A percentile compares a stretch with the other conserved stretches of the same genome.
Conservation (phyloP, 371 early-diverging fungal genomes). For the Saksenaea oblongispora region DNA sequence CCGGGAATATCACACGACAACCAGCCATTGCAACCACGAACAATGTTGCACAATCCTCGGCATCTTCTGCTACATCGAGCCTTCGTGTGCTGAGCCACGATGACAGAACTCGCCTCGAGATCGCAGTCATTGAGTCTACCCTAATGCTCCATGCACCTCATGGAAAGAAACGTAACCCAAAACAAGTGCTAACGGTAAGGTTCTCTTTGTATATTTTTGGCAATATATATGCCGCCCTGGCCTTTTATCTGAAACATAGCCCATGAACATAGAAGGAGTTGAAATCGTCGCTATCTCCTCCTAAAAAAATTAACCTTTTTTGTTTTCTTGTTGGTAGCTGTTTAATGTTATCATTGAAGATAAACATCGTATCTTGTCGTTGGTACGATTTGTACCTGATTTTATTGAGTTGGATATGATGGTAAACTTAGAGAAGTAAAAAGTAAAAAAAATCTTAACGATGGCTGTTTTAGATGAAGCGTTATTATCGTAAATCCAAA, state of each 20-base stretch:
- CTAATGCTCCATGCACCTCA: constrained; percentile 19
- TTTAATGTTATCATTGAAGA: constrained; percentile 50
- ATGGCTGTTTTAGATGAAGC: constrained; percentile 8
- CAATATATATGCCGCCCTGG: background rate
- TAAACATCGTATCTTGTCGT: constrained; percentile 30
- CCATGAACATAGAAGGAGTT: background rate
- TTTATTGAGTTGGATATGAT: constrained; percentile 61
- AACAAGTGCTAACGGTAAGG: constrained; percentile 10
- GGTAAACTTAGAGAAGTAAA: constrained; percentile 8
- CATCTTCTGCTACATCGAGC: constrained; percentile 2
- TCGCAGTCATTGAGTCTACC: constrained; percentile 31
- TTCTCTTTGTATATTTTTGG: background rate
- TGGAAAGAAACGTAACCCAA: constrained; percentile 7
- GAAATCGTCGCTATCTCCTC: background rate
- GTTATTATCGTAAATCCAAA: constrained; percentile 8
- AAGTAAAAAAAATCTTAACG: background rate
- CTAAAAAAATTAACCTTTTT: background rate
- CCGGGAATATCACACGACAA: background rate
- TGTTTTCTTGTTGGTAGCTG: constrained; percentile 20
- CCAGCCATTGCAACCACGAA: background rate
- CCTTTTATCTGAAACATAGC: background rate
- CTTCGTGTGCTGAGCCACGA: constrained; percentile 18
- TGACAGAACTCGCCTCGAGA: constrained; percentile 21
- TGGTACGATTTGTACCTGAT: constrained; percentile 60
- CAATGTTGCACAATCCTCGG: background rate